Conservation (phyloP, 108 stramenopile species). For the Cyclotella baltica region DNA sequence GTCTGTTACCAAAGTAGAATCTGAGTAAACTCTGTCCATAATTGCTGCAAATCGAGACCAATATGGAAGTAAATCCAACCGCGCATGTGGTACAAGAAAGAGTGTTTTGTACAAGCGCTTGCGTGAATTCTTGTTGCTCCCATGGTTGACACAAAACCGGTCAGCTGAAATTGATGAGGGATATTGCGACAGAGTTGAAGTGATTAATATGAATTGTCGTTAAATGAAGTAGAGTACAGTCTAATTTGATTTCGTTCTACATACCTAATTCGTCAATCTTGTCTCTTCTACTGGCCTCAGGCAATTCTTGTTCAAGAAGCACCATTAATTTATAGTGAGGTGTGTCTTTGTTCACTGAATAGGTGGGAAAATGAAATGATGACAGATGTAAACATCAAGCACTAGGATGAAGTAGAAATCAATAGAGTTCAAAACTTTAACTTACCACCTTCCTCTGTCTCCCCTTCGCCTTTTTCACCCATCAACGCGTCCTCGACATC, state of each 20-base stretch:
- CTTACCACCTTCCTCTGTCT: constrained; percentile 27
- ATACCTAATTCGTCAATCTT: constrained; percentile 83
- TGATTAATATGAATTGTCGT: neutral
- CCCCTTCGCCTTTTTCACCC: constrained; percentile 34
- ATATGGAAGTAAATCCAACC: constrained; percentile 89
- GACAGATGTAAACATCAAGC: neutral
- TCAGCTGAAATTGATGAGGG: constrained; percentile 53
- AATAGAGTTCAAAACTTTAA: neutral
- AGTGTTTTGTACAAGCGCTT: constrained; percentile 86
- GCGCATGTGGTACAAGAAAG: constrained; percentile 81
- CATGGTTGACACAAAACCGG: constrained; percentile 83
- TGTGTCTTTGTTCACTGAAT: constrained; percentile 77
- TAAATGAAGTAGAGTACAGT: too few relatives aligned
- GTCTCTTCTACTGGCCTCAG: constrained; percentile 88
- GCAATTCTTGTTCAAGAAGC: constrained; percentile 92
- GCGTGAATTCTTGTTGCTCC: constrained; percentile 77
- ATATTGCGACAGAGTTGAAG: neutral
- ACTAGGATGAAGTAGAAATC: neutral
- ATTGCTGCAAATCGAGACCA: constrained; percentile 91
- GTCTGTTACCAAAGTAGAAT: constrained; percentile 69
- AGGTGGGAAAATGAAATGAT: constrained; percentile 2
- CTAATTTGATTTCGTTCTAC: too few relatives aligned
- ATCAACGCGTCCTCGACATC: constrained; percentile 63
- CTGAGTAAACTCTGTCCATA: constrained; percentile 77
- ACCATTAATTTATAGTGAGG: constrained; percentile 88